phyloP scores from a whole-genome alignment of 75 land plant genomes.

The Sequoia sempervirens region DNA sequence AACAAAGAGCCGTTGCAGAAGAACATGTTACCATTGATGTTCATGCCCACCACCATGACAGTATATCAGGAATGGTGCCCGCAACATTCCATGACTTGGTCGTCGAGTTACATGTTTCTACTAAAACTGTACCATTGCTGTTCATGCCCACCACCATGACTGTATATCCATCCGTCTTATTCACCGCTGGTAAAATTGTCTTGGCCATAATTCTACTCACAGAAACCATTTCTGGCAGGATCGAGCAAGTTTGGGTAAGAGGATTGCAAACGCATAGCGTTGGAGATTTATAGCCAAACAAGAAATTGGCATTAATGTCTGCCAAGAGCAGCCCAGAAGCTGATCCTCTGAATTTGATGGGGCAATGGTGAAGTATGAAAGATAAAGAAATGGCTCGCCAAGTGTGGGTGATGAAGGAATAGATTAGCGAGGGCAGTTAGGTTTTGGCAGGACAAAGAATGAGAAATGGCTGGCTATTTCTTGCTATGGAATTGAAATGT shows the following conservation, averaged over 20 bases:
- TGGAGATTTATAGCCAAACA: too few relatives aligned
- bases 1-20: not conserved
- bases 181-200: not conserved
- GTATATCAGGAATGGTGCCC: not conserved
- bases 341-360: not conserved
- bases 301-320: too few relatives aligned
- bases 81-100: slow-evolving; percentile 6
- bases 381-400: slow-evolving; percentile 6
- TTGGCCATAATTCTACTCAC: not conserved
- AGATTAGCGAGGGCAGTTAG: not conserved
- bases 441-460: slow-evolving; percentile 3
- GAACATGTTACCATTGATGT: not conserved
- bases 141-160: not conserved
- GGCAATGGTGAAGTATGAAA: not conserved
- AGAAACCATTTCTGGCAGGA: not conserved
- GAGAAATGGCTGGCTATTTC: not conserved
- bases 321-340: too few relatives aligned
- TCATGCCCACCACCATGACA: too few relatives aligned
- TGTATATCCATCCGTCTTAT: not conserved
- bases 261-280: too few relatives aligned
- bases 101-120: not conserved
- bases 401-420: not conserved
- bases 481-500: not conserved
- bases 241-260: not conserved
- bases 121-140: not conserved